Percentiles rank a stretch among this genome's conserved stretches.
Evolutionary conservation across 148 eudicot species (phyloP).

Genomic region (Rhododendron ferrugineum): DNA sequence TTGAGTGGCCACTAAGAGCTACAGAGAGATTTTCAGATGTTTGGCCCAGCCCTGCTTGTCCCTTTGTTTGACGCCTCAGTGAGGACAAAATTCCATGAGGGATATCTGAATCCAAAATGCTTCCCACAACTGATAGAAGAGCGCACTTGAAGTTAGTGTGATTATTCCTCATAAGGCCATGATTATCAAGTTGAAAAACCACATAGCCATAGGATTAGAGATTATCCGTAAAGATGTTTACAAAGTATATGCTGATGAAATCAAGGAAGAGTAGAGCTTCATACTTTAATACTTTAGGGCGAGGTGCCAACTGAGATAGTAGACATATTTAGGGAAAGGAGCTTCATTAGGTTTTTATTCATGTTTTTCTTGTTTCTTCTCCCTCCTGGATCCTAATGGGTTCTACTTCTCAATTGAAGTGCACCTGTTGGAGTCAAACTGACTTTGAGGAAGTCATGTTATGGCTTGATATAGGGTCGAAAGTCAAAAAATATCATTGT

Average conservation of each 20-base stretch:
- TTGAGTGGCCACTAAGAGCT: constrained; percentile 54
- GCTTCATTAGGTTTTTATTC: not conserved
- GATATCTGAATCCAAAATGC: constrained; percentile 49
- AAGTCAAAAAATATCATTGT: no score
- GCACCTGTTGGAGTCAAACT: not conserved
- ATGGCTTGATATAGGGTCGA: no score
- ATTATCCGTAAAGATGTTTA: not conserved
- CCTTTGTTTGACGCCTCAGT: constrained; percentile 34
- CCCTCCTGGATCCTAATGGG: not conserved
- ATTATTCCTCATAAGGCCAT: not conserved
- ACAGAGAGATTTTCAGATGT: constrained; percentile 35
- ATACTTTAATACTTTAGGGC: not conserved
- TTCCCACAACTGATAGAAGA: constrained; percentile 50
- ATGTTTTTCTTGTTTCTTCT: not conserved
- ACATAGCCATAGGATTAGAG: not conserved
- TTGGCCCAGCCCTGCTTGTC: constrained; percentile 13
- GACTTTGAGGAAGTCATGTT: no score
- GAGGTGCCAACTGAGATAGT: not conserved
- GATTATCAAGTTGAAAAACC: not conserved
- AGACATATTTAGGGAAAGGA: not conserved
- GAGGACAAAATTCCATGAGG: constrained; percentile 46
- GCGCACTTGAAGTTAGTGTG: not conserved
- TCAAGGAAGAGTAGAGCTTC: not conserved
- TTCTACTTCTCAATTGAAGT: not conserved
- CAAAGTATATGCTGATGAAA: not conserved